Base-by-base conservation (phyloP, 768 basidiomycete genomes). In the Hypholoma sublateritium region DNA sequence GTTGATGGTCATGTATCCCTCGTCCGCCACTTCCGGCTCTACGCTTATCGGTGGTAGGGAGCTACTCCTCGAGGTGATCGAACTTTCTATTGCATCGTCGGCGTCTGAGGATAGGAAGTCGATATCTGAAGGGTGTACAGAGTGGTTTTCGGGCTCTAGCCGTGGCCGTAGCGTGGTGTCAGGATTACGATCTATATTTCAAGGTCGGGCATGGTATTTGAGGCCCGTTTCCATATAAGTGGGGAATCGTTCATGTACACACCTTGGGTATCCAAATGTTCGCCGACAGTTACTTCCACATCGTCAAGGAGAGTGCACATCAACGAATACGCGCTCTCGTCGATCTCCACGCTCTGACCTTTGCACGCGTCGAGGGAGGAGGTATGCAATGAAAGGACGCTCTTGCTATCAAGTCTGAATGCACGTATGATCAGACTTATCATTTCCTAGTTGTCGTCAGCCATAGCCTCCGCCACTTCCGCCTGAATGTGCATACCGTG, bases 321-420 rank as follows among this genome's bases (percentile, higher is more conserved):
- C 2, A 63, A 57, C 1, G 62, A 58, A 53, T 71, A 75, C 1
- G 68, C 72, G 55, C 67, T 69, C 39, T 69, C 62, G 39, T 71
- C 70, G 45, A 74, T 67, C 39, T 71, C 71, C 1, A 70, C 61
- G 13, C 59, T 59, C 22, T 53, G 41, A 4, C 67, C 69, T 32
- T 63, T 60, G 45, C 72, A 75, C 28, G 68, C 67, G 24, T 72
- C 70, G 21, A 72, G 57, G 1, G 69, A 58, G 0, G 65, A 65
- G 3, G 70, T 73, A 11, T 59, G 57, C 32, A 74, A 60, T 4
- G 52, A 68, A 28, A 44, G 53, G 2, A 4, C 13, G 32, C 25
- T 11, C 14, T 48, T 34, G 9, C 47, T 35, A 1, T 56, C 25
- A 1, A 73, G 57, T 2, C 45, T 47, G 53, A 72, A 70, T 3